Evolutionary conservation across 2,329 filamentous ascomycete species (phyloP), one percentile per base, ranked within the genome.

Genomic region (Berkeleyomyces basicola): DNA sequence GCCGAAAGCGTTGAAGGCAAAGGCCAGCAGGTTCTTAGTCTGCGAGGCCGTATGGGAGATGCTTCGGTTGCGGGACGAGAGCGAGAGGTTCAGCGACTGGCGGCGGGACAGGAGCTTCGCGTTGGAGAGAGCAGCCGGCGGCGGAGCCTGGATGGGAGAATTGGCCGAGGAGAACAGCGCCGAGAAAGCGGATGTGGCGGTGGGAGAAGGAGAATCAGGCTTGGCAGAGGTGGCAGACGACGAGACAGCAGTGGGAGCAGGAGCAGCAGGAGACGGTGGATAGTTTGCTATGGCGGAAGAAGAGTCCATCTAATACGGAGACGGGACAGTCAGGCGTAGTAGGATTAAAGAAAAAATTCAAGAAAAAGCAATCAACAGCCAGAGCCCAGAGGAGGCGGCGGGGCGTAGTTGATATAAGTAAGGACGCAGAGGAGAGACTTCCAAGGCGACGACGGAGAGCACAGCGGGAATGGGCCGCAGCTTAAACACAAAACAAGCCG

Each of bases 251-350:
- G 33, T 44, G 33, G 42, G 46, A 47, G 39, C 58, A 42, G 42
- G 16, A 59, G 58, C n/a, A 46, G 42, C 14, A 47, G 39, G 40
- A 37, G 43, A 44, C 16, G 58, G 58, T 31, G 33, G 57, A 16
- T 59, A 42, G 58, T 23, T 39, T 37, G 43, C 42, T 37, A 10
- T 59, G 58, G 58, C 42, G 9, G 53, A 59, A 61, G 59, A 59
- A 63, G 63, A 61, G 58, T 65, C 63, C 63, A 63, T 62, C 58
- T 65, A 63, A 55, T 43, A 58, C n/a, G 42, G 36, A 55, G 59
- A 47, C 57, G 36, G 33, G 23, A 23, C 23, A 23, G 23, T 23
- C 23, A 58, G 31, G 31, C 47, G 36, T 51, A 61, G 16, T 3
- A 59, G 14, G 14, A 42, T 40, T 9, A 16, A 57, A 39, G 60